phyloP scores from a whole-genome alignment of 139 green algal genomes.

The Pleodorina starrii region DNA sequence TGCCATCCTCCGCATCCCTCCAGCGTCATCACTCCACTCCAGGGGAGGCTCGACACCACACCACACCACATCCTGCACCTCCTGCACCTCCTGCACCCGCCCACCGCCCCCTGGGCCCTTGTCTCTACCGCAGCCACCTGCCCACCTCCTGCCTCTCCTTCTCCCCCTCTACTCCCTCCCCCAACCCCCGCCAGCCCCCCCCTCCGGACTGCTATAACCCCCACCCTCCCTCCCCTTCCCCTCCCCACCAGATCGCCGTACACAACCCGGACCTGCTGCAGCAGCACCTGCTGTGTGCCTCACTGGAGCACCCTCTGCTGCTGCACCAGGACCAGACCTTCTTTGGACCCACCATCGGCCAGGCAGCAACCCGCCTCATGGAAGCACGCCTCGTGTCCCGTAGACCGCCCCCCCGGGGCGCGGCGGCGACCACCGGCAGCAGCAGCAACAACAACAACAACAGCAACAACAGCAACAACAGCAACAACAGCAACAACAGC shows the following conservation, averaged over 20 bases:
- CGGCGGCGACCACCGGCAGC: background rate
- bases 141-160: background rate
- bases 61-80: too few relatives aligned
- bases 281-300: slow-evolving; percentile 89
- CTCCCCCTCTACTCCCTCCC: background rate
- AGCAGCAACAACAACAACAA: too few relatives aligned
- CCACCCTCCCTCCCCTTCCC: background rate
- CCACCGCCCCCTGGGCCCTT: too few relatives aligned
- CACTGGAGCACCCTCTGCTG: slow-evolving; percentile 80
- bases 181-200: background rate
- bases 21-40: too few relatives aligned
- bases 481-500: background rate
- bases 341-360: slow-evolving; percentile 21
- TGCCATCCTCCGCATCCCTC: too few relatives aligned
- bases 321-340: slow-evolving; percentile 8
- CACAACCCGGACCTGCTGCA: slow-evolving; percentile 80
- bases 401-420: too few relatives aligned
- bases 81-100: too few relatives aligned
- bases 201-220: too few relatives aligned
- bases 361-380: background rate
- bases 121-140: too few relatives aligned
- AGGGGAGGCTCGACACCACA: too few relatives aligned
- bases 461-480: too few relatives aligned
- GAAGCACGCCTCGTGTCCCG: background rate
- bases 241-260: slow-evolving; percentile 73